Conservation (phyloP, 1,284 basidiomycete species). For the Ustilago tritici region DNA sequence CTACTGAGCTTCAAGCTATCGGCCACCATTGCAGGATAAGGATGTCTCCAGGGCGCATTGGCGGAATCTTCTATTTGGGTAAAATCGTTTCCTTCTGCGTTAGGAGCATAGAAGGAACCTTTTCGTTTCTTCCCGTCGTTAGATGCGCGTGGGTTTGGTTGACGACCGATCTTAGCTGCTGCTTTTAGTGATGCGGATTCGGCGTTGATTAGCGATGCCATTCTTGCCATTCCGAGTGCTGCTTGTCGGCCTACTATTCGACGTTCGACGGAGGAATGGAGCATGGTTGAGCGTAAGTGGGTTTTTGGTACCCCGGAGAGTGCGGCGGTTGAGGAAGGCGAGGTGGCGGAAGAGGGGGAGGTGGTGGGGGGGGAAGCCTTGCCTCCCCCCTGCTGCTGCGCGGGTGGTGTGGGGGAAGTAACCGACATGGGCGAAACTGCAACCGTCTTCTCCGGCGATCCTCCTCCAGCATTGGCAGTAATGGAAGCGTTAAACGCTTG, state of each 20-base stretch:
- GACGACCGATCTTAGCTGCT: slow-evolving; percentile 19
- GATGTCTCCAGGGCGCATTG: slow-evolving; percentile 49
- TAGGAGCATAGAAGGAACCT: slow-evolving; percentile 27
- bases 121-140: slow-evolving; percentile 32
- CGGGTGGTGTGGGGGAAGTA: background rate
- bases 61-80: slow-evolving; percentile 44
- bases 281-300: slow-evolving; percentile 31
- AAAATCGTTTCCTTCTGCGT: background rate
- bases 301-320: background rate
- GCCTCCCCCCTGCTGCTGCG: too few relatives aligned
- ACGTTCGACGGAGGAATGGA: slow-evolving; percentile 29
- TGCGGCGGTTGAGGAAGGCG: too few relatives aligned
- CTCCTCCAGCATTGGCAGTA: background rate
- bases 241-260: slow-evolving; percentile 35
- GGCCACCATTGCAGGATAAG: slow-evolving; percentile 48
- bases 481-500: slow-evolving; percentile 34
- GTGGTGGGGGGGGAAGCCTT: background rate
- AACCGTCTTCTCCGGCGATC: background rate
- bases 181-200: slow-evolving; percentile 33
- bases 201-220: slow-evolving; percentile 40
- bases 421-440: slow-evolving; percentile 16
- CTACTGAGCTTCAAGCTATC: slow-evolving; percentile 33
- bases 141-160: background rate
- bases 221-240: slow-evolving; percentile 37
- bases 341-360: too few relatives aligned